Percentiles rank a stretch among this genome's conserved stretches.
Conservation (phyloP, 129 eudicot genomes). For the carrot (Daucus carota) region DNA sequence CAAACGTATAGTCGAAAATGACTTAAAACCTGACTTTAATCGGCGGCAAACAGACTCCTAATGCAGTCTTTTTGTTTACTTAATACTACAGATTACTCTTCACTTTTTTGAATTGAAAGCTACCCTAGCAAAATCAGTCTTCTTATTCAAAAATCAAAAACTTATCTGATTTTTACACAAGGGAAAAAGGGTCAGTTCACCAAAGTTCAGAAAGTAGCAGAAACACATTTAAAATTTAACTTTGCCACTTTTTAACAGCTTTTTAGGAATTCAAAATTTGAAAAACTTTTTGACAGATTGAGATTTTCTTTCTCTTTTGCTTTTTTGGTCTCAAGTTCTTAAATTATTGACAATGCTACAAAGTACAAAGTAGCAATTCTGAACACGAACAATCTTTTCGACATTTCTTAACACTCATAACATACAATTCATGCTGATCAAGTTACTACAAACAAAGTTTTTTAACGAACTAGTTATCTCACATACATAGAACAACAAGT, state of each 20-base stretch:
- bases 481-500: slow-evolving; percentile 54
- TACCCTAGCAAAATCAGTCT: not conserved
- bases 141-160: not conserved
- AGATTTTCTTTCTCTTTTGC: no score
- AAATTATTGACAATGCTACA: no score
- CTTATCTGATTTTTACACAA: not conserved
- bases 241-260: not conserved
- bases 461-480: not conserved
- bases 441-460: not conserved
- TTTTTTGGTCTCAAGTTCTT: no score
- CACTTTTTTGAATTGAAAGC: not conserved
- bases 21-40: no score
- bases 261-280: not conserved
- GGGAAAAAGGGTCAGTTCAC: not conserved
- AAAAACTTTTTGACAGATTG: not conserved
- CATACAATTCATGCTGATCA: not conserved
- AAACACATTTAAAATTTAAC: not conserved
- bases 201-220: not conserved
- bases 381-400: not conserved
- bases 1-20: no score
- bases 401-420: not conserved
- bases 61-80: not conserved
- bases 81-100: not conserved
- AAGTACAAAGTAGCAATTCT: no score
- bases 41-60: no score